A percentile compares a stretch with the other conserved stretches of the same genome.
phyloP scores from a whole-genome alignment of 1,284 basidiomycete genomes.

The Naganishia cerealis region DNA sequence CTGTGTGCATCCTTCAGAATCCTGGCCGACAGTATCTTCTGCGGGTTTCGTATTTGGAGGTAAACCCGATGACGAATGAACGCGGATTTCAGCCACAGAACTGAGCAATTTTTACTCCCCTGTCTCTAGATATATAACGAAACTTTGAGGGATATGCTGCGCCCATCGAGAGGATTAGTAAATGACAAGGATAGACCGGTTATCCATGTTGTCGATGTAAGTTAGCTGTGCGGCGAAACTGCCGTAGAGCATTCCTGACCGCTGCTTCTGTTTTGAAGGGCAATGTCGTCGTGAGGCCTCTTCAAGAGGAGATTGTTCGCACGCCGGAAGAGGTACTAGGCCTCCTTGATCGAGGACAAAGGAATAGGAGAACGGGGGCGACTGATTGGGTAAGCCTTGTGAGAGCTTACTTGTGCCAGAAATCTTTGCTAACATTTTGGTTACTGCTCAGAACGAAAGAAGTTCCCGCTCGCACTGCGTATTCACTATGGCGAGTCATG shows the following conservation, averaged over 20 bases:
- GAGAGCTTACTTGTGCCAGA: background rate
- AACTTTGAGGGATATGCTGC: slow-evolving; percentile 58
- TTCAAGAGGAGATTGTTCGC: slow-evolving; percentile 59
- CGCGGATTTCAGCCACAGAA: background rate
- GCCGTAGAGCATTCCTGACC: background rate
- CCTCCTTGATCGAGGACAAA: slow-evolving; percentile 57
- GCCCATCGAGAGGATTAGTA: slow-evolving; percentile 45
- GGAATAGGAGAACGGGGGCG: slow-evolving; percentile 57
- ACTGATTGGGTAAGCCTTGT: slow-evolving; percentile 58
- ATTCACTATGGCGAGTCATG: slow-evolving; percentile 56
- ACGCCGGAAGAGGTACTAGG: slow-evolving; percentile 57
- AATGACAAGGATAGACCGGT: slow-evolving; percentile 48
- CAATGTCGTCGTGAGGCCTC: slow-evolving; percentile 56
- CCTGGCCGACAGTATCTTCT: slow-evolving; percentile 49
- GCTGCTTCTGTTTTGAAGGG: slow-evolving; percentile 39
- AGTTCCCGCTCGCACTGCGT: slow-evolving; percentile 60
- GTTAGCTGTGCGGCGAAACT: slow-evolving; percentile 13
- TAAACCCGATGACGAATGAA: slow-evolving; percentile 3
- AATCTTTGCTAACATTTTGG: background rate
- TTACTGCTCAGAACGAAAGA: slow-evolving; percentile 54
- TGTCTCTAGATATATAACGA: slow-evolving; percentile 60
- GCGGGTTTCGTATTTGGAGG: slow-evolving; percentile 60
- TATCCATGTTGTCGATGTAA: slow-evolving; percentile 51
- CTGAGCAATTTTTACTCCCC: background rate
- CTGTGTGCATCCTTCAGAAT: slow-evolving; percentile 40